A percentile compares a stretch with the other conserved stretches of the same genome.
phyloP scores from a whole-genome alignment of 371 early-diverging fungal genomes.

The Mucor plumbeus region DNA sequence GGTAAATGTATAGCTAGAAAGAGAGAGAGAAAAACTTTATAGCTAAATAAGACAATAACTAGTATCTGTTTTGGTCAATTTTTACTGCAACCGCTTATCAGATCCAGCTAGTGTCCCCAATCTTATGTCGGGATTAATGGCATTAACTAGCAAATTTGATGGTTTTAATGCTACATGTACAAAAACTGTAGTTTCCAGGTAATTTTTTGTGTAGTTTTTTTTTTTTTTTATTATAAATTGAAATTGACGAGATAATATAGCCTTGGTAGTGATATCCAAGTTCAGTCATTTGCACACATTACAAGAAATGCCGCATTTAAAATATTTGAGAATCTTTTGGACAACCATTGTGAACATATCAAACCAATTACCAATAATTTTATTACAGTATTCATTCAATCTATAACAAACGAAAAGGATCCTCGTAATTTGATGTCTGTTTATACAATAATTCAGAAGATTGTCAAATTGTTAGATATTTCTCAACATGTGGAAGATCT shows the following conservation, averaged over 20 bases:
- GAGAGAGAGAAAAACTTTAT: neutral
- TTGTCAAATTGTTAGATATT: slow-evolving; percentile 75
- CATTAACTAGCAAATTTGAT: slow-evolving; percentile 57
- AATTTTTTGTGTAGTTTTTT: neutral
- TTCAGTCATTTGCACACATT: slow-evolving; percentile 64
- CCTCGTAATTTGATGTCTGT: slow-evolving; percentile 90
- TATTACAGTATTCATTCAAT: slow-evolving; percentile 81
- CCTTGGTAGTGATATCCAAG: slow-evolving; percentile 17
- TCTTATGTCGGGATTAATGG: slow-evolving; percentile 65
- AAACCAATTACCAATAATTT: slow-evolving; percentile 58
- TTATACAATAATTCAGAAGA: slow-evolving; percentile 72
- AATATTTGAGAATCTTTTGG: slow-evolving; percentile 47
- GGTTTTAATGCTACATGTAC: slow-evolving; percentile 61
- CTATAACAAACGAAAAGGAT: slow-evolving; percentile 97
- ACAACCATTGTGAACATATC: slow-evolving; percentile 37
- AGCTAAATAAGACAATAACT: neutral
- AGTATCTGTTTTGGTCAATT: slow-evolving; percentile 71
- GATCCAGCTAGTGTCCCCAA: slow-evolving; percentile 76
- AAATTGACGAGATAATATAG: neutral
- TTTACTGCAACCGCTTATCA: slow-evolving; percentile 73
- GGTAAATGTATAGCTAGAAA: neutral
- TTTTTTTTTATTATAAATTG: neutral
- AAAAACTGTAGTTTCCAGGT: slow-evolving; percentile 36
- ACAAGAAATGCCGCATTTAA: slow-evolving; percentile 53
- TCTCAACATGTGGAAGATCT: slow-evolving; percentile 79